Conservation (phyloP, 2,329 filamentous ascomycete genomes). For the Diaporthe helianthi region DNA sequence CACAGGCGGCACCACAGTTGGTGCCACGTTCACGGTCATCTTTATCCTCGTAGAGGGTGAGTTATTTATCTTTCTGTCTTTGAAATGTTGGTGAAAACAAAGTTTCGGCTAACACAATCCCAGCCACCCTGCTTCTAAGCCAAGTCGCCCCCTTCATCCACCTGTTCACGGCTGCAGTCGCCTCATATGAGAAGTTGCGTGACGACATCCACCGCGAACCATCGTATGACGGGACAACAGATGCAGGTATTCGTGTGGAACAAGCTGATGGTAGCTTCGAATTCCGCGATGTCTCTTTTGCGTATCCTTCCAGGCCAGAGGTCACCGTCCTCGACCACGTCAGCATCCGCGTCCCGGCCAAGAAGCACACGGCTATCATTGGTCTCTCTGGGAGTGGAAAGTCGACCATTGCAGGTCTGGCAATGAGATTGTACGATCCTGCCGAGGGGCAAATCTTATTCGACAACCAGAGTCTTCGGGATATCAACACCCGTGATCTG, state of each 20-base stretch:
- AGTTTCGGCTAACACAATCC: conserved; percentile 37
- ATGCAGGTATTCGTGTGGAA: conserved; percentile 33
- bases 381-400: conserved; percentile 66
- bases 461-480: conserved; percentile 46
- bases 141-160: conserved; percentile 68
- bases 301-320: conserved; percentile 53
- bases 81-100: neutral
- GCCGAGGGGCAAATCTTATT: conserved; percentile 48
- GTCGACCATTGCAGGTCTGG: conserved; percentile 56
- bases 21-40: conserved; percentile 61
- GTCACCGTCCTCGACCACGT: conserved; percentile 51
- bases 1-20: conserved; percentile 49
- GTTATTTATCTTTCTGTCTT: conserved; percentile 16
- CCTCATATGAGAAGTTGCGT: conserved; percentile 61
- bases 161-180: conserved; percentile 62
- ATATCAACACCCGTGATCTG: conserved; percentile 49
- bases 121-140: conserved; percentile 62
- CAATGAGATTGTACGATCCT: conserved; percentile 55
- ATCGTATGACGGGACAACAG: conserved; percentile 48
- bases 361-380: conserved; percentile 62
- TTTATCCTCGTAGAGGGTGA: conserved; percentile 60
- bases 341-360: conserved; percentile 46
- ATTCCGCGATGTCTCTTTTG: conserved; percentile 46
- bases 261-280: conserved; percentile 28
- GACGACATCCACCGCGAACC: conserved; percentile 59